Evolutionary conservation across 1,284 basidiomycete species (phyloP), one percentile per base, ranked within the genome.

Genomic region (Stereum hirsutum): DNA sequence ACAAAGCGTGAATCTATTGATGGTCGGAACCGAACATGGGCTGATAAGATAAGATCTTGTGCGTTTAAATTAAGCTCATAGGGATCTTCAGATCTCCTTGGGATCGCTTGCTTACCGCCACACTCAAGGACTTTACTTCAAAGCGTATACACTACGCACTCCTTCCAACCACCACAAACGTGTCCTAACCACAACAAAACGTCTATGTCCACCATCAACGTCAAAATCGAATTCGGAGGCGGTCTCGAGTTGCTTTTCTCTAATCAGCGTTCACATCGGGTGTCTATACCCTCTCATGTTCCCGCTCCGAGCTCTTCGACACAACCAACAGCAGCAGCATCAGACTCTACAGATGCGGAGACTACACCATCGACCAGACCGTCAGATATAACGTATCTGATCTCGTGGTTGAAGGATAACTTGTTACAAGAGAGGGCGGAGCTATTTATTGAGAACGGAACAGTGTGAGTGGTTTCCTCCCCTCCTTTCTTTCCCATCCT

Each of bases 381-480:
- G 6, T 67, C 73, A 14, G 81, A 91, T 54, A 67, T 97, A 49
- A 65, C 77, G 1, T 86, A 81, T 58, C 71, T 98, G 32, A 84
- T 98, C 33, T 71, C 76, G 45, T 81, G 88, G 65, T 75, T 99
- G 52, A 75, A 81, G 48, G 75, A 83, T 46, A 79, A 88, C 54
- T 60, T 94, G 43, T 70, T 98, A 53, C 83, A 76, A 50, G 92
- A 95, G 57, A 70, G 95, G 14, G 79, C 78, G 32, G 93, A 96
- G 57, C 71, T 99, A 46, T 98, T 99, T 57, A 75, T 89, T 40
- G 93, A 97, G 49, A 81, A 82, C 5, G 80, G 78, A 24, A 89
- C 83, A 30, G 88, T 97, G 94, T 96, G 60, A 65, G 88, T 79
- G 23, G 27, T 41, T 21, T 38, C 14, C n/a, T n/a, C n/a, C n/a